Percentiles rank a stretch among this genome's conserved stretches.
These are phyloP conservation scores for Gossypium davidsonii DNA, from an alignment of 441 rosid genomes.

Conservation along the genomic window DNA sequence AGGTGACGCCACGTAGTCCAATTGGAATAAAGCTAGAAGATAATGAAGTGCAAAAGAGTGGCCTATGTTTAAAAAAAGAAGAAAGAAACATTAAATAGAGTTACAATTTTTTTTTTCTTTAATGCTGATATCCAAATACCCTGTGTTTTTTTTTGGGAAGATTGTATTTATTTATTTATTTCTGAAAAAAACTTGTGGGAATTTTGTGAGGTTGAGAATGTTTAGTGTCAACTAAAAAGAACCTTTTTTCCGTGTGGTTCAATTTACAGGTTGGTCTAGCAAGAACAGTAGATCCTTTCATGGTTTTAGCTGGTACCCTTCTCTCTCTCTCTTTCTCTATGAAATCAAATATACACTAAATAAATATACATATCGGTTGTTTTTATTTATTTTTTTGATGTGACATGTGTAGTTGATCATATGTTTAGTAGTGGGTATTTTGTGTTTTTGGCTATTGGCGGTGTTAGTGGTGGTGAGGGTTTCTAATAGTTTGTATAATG, in stretches of 20 bases:
- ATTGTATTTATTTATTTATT: conserved; percentile 9
- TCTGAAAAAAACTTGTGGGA: conserved; percentile 15
- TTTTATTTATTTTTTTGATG: conserved; percentile 12
- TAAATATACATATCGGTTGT: not conserved
- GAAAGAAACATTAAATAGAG: conserved; percentile 14
- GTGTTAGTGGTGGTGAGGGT: conserved; percentile 12
- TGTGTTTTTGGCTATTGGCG: conserved; percentile 9
- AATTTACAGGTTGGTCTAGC: conserved; percentile 49
- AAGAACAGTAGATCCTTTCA: conserved; percentile 42
- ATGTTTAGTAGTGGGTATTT: conserved; percentile 14
- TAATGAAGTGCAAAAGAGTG: conserved; percentile 28
- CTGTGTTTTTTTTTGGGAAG: conserved; percentile 24
- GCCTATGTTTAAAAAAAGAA: conserved; percentile 16
- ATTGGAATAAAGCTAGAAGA: conserved; percentile 49
- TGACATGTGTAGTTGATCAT: conserved; percentile 13
- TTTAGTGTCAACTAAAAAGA: conserved; percentile 24
- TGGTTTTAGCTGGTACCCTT: conserved; percentile 36
- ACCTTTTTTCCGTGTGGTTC: conserved; percentile 53
- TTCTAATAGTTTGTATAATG: not conserved
- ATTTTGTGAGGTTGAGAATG: conserved; percentile 54
- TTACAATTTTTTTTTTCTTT: conserved; percentile 13
- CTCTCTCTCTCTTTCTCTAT: conserved; percentile 6
- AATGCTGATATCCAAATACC: conserved; percentile 19
- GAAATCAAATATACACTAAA: not conserved
- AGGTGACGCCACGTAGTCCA: conserved; percentile 46